A percentile compares a stretch with the other conserved stretches of the same genome.
Conservation (phyloP, 345 rosid species). For the Corymbia maculata region DNA sequence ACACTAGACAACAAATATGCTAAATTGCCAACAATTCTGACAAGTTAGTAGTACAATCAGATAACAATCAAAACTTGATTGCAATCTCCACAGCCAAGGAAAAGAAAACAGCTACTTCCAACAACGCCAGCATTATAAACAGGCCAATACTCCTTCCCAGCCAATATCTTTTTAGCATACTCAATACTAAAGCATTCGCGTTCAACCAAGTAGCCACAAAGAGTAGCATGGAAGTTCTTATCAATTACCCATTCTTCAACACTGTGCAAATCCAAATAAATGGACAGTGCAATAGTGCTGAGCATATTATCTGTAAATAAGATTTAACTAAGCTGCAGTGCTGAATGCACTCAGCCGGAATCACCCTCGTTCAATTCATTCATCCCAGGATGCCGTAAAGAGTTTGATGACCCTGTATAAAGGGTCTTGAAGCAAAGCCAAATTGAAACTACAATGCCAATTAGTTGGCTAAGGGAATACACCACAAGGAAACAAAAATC, state of each 20-base stretch:
- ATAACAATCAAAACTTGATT: too few relatives aligned
- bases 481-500: background rate
- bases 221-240: background rate
- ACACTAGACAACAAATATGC: too few relatives aligned
- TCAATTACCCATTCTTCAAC: slow-evolving; percentile 4
- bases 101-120: too few relatives aligned
- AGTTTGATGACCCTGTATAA: background rate
- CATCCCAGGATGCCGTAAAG: background rate
- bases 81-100: too few relatives aligned
- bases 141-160: slow-evolving; percentile 38
- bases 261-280: slow-evolving; percentile 24
- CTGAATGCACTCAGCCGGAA: slow-evolving; percentile 26
- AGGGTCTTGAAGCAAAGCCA: background rate
- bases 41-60: too few relatives aligned
- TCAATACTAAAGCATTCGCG: slow-evolving; percentile 32
- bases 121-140: slow-evolving; percentile 42
- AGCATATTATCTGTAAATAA: slow-evolving; percentile 18
- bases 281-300: slow-evolving; percentile 31
- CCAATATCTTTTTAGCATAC: slow-evolving; percentile 39
- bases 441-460: background rate
- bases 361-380: background rate
- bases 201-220: slow-evolving; percentile 8
- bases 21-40: too few relatives aligned
- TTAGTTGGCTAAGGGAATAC: background rate
- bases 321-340: slow-evolving; percentile 31